A percentile compares a stretch with the other conserved stretches of the same genome.
Conservation (phyloP, 495 filamentous ascomycete genomes). For the Aspergillus wentii region DNA sequence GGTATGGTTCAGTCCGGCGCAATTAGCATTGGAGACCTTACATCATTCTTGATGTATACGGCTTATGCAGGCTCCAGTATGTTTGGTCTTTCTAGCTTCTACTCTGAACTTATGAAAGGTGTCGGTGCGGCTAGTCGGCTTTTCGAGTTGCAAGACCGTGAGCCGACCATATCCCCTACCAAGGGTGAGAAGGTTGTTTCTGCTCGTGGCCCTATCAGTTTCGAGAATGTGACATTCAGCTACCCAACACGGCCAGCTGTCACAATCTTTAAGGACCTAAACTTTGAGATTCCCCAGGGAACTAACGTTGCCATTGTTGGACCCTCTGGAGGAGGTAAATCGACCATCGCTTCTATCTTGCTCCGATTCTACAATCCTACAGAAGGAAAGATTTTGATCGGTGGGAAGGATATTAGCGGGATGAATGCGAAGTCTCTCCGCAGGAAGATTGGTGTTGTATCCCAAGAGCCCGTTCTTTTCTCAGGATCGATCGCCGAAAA, state of each 20-base stretch:
- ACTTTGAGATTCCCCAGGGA: constrained; percentile 87
- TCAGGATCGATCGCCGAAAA: constrained; percentile 95
- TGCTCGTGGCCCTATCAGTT: constrained; percentile 81
- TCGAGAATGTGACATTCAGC: constrained; percentile 77
- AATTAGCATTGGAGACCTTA: constrained; percentile 86
- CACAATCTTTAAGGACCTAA: constrained; percentile 79
- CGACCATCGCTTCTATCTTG: constrained; percentile 82
- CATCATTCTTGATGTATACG: constrained; percentile 98
- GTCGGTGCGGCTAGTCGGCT: constrained; percentile 91
- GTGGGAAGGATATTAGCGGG: constrained; percentile 72
- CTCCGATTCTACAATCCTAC: constrained; percentile 88
- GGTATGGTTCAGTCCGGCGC: constrained; percentile 80
- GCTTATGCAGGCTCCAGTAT: constrained; percentile 88
- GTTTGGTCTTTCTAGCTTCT: constrained; percentile 91
- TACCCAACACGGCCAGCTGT: constrained; percentile 91
- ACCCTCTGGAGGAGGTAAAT: constrained; percentile 91
- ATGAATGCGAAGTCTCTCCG: constrained; percentile 96
- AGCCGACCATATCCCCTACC: constrained; percentile 80
- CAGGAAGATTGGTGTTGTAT: constrained; percentile 88
- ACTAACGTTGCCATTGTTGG: constrained; percentile 96
- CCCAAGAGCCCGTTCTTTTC: constrained; percentile 94
- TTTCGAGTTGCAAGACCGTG: constrained; percentile 92
- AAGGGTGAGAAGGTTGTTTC: constrained; percentile 70
- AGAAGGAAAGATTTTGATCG: constrained; percentile 71
- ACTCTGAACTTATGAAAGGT: constrained; percentile 98